Evolutionary conservation across 148 eudicot species (phyloP).

Genomic region (Tetragonia tetragonoides): DNA sequence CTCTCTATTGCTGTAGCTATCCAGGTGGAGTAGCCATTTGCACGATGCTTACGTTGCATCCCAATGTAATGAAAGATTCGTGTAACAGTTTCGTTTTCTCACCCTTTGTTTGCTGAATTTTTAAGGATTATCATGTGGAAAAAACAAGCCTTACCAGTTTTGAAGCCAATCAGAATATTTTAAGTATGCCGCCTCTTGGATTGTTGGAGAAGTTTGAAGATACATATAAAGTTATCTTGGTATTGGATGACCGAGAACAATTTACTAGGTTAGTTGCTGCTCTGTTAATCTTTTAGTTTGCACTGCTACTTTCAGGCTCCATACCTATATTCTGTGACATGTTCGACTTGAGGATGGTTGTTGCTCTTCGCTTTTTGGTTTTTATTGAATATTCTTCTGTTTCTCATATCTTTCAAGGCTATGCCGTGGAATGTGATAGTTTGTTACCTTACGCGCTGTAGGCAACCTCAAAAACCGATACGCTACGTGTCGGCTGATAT

Average conservation of each 20-base stretch:
- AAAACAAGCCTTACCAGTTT: slow-evolving; percentile 27
- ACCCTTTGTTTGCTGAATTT: slow-evolving; percentile 7
- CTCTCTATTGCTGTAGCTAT: not conserved
- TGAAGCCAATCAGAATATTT: slow-evolving; percentile 32
- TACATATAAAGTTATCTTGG: slow-evolving; percentile 65
- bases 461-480: too few relatives aligned
- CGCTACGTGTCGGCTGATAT: too few relatives aligned
- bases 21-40: not conserved
- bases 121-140: slow-evolving; percentile 37
- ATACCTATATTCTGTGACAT: not conserved
- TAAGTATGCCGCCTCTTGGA: slow-evolving; percentile 71
- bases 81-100: not conserved
- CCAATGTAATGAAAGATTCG: not conserved
- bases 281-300: not conserved
- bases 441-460: not conserved
- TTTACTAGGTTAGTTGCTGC: slow-evolving; percentile 64
- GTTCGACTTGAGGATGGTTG: not conserved
- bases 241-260: slow-evolving; percentile 85
- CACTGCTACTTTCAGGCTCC: not conserved
- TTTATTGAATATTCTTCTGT: not conserved
- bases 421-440: not conserved
- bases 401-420: not conserved
- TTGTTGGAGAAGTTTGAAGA: slow-evolving; percentile 73
- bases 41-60: not conserved
- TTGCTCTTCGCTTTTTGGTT: slow-evolving; percentile 5